Base-by-base conservation (phyloP, 2,329 filamentous ascomycete genomes). In the Mycosphaerella sp. region DNA sequence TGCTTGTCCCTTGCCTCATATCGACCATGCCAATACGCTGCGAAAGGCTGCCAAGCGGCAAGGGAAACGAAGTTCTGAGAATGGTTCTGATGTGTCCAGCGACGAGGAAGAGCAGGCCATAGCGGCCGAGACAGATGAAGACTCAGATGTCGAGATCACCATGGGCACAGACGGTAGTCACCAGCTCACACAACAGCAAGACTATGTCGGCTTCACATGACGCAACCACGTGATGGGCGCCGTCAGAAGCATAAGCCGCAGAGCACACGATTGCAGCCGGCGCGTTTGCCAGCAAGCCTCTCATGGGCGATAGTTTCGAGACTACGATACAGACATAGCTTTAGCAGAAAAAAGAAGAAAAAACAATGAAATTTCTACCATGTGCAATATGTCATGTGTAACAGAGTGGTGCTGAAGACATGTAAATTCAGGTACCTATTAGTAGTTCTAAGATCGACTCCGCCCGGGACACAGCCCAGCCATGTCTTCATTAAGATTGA, bases 21-120 rank as follows among this genome's bases (percentile, higher is more conserved):
- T 91, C 67, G 87, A 93, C 73, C 84, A 87, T 71, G 89, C 89
- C 67, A 89, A 87, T 64, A 86, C 88, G 65, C 84, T 85, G 68
- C 78, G 80, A 69, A 80, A 79, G 69, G 75, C 78, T 62, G 72
- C 72, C 52, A 72, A 75, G 63, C 64, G 72, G 57, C 69, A 69
- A 64, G 69, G 68, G 51, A 64, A 64, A 51, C 54, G 60, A 55
- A 57, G 60, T 32, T 59, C 60, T n/a, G 64, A 65, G 16, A 57
- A 64, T 39, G 60, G 63, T 14, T 66, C 66, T 13, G 87, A 93
- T 64, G 62, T 87, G 43, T 89, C 87, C 51, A 91, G 86, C 74
- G 86, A 89, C 63, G 86, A 89, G 57, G 86, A 85, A 57, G 77
- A 78, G 48, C 71, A 72, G 58, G 81, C 59, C 81, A 85, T 16